phyloP scores from a whole-genome alignment of 768 basidiomycete species.

The Tricholoma hemisulphureum region DNA sequence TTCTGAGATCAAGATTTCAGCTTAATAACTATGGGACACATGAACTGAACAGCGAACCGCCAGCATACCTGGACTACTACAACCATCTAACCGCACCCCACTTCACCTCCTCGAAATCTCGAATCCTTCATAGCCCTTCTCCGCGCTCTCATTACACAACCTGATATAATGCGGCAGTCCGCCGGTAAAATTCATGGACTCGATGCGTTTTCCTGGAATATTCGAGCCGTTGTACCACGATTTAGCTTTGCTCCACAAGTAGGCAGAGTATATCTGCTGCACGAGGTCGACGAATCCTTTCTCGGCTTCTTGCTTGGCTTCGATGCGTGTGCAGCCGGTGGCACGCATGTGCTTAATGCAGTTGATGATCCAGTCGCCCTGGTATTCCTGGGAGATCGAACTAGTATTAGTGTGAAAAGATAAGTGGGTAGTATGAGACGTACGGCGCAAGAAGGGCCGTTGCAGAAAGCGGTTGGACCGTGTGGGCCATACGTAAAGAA shows the following conservation, averaged over 20 bases:
- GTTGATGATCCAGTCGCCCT: constrained; percentile 24
- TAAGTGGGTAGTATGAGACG: background rate
- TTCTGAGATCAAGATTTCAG: too few species aligned
- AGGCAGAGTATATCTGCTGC: constrained; percentile 9
- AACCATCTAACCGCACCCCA: background rate
- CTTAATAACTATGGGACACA: too few species aligned
- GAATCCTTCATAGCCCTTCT: constrained; percentile 18
- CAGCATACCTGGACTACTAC: background rate
- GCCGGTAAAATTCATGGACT: constrained; percentile 23
- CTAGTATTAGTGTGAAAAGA: background rate
- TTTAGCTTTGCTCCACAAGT: constrained; percentile 19
- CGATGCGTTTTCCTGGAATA: constrained; percentile 22
- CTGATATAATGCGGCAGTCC: constrained; percentile 20
- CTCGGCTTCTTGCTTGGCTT: constrained; percentile 5
- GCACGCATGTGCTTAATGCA: constrained; percentile 14
- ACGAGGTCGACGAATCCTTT: constrained; percentile 3
- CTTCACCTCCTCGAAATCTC: background rate
- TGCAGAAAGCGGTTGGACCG: constrained; percentile 24
- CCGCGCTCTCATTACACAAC: constrained; percentile 15
- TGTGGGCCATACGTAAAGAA: constrained; percentile 27
- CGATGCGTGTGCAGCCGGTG: background rate
- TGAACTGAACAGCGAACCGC: background rate
- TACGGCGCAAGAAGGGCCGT: constrained; percentile 25
- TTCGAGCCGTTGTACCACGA: constrained; percentile 28
- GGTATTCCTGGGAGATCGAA: constrained; percentile 17